phyloP scores from a whole-genome alignment of 2,329 filamentous ascomycete genomes.

The Curvularia eragrostidis region DNA sequence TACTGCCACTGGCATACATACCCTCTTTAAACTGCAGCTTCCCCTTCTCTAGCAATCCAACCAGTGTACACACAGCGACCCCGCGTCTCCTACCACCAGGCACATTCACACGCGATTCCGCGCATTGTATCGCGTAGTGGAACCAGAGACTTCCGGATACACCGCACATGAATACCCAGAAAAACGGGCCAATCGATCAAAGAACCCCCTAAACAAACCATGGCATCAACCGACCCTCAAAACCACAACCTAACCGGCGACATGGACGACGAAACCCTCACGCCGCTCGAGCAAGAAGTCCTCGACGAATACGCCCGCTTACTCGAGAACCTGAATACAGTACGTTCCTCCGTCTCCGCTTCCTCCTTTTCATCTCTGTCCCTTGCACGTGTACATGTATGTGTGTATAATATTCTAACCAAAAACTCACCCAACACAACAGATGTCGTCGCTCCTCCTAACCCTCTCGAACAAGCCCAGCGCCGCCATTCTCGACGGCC shows the following conservation, averaged over 20 bases:
- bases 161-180: not conserved
- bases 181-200: not conserved
- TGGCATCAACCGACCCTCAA: constrained; percentile 26
- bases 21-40: not conserved
- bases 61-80: not conserved
- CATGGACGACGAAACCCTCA: constrained; percentile 54
- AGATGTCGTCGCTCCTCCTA: constrained; percentile 66
- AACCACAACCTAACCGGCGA: constrained; percentile 14
- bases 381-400: too few relatives aligned
- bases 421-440: constrained; percentile 20
- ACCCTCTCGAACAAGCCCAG: constrained; percentile 68
- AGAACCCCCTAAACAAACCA: constrained; percentile 1
- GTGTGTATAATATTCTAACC: too few relatives aligned
- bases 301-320: constrained; percentile 91
- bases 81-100: not conserved
- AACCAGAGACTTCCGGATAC: not conserved
- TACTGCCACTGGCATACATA: not conserved
- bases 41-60: not conserved
- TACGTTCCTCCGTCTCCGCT: constrained; percentile 48
- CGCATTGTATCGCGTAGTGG: too few relatives aligned
- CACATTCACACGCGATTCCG: not conserved
- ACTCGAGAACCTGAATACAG: constrained; percentile 89
- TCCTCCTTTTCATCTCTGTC: constrained; percentile 1
- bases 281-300: constrained; percentile 89
- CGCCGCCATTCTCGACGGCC: constrained; percentile 81